These are phyloP conservation scores for Nicotiana tomentosiformis DNA, from an alignment of 257 asterid genomes.

Conservation along the genomic window DNA sequence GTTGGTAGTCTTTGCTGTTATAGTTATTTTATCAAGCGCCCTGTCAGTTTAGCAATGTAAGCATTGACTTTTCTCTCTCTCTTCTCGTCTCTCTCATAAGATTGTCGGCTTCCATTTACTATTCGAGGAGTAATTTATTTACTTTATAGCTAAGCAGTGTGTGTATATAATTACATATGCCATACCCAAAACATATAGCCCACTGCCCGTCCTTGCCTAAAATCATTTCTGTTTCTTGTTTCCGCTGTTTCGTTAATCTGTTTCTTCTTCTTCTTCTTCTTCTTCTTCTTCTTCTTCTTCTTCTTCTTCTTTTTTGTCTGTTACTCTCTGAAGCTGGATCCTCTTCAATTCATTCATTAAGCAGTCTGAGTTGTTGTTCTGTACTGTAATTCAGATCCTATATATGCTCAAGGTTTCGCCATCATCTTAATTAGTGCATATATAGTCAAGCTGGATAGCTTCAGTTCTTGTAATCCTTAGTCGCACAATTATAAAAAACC, in stretches of 20 bases:
- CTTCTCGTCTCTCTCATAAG: not conserved
- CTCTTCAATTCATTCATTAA: not conserved
- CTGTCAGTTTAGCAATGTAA: constrained; percentile 12
- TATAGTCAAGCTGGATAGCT: constrained; percentile 16
- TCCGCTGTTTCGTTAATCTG: too few species aligned
- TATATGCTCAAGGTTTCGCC: not conserved
- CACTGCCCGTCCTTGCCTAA: not conserved
- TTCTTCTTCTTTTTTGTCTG: not conserved
- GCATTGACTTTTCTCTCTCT: constrained; percentile 14
- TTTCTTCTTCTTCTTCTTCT: too few species aligned
- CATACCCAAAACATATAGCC: not conserved
- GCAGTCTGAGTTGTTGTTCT: not conserved
- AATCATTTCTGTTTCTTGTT: not conserved
- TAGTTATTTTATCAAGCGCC: not conserved
- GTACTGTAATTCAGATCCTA: not conserved
- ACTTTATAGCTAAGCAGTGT: not conserved
- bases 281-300: not conserved
- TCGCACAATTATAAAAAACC: constrained; percentile 48
- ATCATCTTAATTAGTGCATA: not conserved
- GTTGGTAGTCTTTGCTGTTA: not conserved
- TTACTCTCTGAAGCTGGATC: not conserved
- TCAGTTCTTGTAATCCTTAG: constrained; percentile 37
- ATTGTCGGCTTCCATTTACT: constrained; percentile 4
- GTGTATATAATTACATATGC: not conserved
- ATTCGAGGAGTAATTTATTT: not conserved